Evolutionary conservation across 192 early-diverging fungal species (phyloP), one percentile per base, ranked within the genome.

Genomic region (Coemansia sp.): DNA sequence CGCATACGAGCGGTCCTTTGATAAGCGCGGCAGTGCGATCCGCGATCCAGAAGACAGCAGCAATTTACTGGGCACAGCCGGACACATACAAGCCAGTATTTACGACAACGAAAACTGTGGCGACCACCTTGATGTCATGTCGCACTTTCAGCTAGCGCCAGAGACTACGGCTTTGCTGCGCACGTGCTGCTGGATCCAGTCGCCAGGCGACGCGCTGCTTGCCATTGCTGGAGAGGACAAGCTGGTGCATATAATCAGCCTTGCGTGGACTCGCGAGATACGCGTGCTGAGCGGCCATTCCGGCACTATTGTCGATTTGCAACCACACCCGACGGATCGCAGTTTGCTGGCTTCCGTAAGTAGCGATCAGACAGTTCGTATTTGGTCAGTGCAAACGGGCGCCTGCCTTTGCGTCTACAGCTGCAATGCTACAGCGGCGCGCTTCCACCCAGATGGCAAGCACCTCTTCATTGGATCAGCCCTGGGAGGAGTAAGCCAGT

Each of bases 31-130:
- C n/a, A 72, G 78, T 12, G 86, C 90, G 19, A 79, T 88, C 31
- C 84, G 91, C 17, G 88, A 89, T 23, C 69, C 84, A 2, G 74
- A 67, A 42, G 91, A 94, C 69, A 88, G 84, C 34, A 91, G 90
- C 67, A 93, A 93, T 58, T 70, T 95, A 25, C 74, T 93, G 41
- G 91, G 87, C 7, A 94, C 89, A 0, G 87, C 88, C 6, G 93
- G 91, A 27, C 85, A 85, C 19, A 69, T 80, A 36, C 90, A 92
- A 88, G 88, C 90, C 14, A 95, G 89, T 63, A 85, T 95, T 14
- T 97, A 93, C 72, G 95, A 97, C 68, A 97, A 97, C 75, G 93
- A 94, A 70, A 94, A 97, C 72, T 94, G 92, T 63, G 94, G 93
- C 11, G 93, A 95, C 69, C 95, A 97, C 63, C 82, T 97, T 70